Conservation (phyloP, 2,329 filamentous ascomycete genomes). For the Zymoseptoria ardabiliae region DNA sequence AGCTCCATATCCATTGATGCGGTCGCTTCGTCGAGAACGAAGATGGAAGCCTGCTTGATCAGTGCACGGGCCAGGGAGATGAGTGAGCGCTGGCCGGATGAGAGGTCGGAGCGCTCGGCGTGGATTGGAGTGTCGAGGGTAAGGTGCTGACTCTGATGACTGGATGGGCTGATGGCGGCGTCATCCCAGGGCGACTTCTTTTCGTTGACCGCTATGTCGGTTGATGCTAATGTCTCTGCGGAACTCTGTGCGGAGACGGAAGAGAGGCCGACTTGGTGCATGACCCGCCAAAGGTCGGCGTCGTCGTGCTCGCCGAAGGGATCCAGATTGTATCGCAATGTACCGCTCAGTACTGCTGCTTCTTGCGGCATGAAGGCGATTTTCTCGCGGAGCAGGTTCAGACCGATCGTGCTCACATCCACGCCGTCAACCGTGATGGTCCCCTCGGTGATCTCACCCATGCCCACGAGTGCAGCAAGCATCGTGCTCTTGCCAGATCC, state of each 20-base stretch:
- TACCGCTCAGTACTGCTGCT: slow-evolving; percentile 40
- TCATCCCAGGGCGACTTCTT: background rate
- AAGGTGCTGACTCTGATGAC: background rate
- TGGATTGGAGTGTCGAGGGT: background rate
- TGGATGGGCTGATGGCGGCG: background rate
- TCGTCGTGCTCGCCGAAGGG: slow-evolving; percentile 66
- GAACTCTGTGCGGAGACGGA: background rate
- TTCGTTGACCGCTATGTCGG: background rate
- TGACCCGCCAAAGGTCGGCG: slow-evolving; percentile 44
- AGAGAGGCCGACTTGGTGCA: background rate
- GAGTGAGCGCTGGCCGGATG: background rate
- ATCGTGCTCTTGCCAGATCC: slow-evolving; percentile 44
- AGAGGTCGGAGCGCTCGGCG: background rate
- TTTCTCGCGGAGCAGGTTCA: slow-evolving; percentile 62
- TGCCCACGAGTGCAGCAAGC: slow-evolving; percentile 2
- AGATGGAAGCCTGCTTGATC: background rate
- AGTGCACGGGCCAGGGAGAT: background rate
- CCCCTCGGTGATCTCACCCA: slow-evolving; percentile 47
- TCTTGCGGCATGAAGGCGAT: slow-evolving; percentile 64
- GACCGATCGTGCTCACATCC: slow-evolving; percentile 64
- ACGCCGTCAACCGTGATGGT: slow-evolving; percentile 63
- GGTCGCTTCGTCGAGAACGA: background rate
- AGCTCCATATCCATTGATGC: background rate
- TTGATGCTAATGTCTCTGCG: background rate
- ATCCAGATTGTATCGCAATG: slow-evolving; percentile 67